Conservation (phyloP, 148 eudicot species). For the Polygonum maritimum region DNA sequence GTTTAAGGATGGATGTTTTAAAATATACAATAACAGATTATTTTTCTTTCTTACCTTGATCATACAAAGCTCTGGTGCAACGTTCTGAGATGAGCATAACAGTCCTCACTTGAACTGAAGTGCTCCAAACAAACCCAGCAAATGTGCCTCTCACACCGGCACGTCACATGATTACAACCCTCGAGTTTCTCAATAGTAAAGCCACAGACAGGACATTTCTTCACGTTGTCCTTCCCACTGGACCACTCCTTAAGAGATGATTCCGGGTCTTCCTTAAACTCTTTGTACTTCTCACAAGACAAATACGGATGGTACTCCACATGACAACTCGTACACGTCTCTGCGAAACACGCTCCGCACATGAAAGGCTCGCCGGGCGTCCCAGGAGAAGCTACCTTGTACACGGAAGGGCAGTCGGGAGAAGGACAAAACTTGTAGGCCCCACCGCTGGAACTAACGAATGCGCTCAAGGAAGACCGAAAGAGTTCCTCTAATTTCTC, state of each 20-base stretch:
- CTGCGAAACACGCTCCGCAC: constrained; percentile 78
- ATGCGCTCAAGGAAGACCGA: constrained; percentile 63
- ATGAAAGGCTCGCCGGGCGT: constrained; percentile 35
- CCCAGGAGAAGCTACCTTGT: constrained; percentile 34
- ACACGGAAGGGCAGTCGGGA: constrained; percentile 87
- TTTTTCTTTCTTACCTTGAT: background rate
- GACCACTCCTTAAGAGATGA: constrained; percentile 67
- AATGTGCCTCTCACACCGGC: constrained; percentile 75
- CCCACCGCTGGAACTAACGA: constrained; percentile 57
- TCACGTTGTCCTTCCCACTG: constrained; percentile 69
- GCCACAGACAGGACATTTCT: constrained; percentile 62
- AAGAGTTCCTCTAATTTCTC: constrained; percentile 82
- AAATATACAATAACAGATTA: no score
- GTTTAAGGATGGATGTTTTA: no score
- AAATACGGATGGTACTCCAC: constrained; percentile 62
- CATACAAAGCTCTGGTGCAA: constrained; percentile 43
- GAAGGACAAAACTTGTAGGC: constrained; percentile 78
- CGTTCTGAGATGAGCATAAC: constrained; percentile 61
- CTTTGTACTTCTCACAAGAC: constrained; percentile 70
- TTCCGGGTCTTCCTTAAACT: constrained; percentile 82
- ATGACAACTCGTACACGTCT: constrained; percentile 81
- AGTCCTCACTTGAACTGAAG: constrained; percentile 44
- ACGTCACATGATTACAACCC: constrained; percentile 88
- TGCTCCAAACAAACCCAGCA: constrained; percentile 85
- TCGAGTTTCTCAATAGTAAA: constrained; percentile 77